Percentiles rank a stretch among this genome's conserved stretches.
Evolutionary conservation across 208 protist species (phyloP).

Genomic region (Endotrypanum monterogeii): DNA sequence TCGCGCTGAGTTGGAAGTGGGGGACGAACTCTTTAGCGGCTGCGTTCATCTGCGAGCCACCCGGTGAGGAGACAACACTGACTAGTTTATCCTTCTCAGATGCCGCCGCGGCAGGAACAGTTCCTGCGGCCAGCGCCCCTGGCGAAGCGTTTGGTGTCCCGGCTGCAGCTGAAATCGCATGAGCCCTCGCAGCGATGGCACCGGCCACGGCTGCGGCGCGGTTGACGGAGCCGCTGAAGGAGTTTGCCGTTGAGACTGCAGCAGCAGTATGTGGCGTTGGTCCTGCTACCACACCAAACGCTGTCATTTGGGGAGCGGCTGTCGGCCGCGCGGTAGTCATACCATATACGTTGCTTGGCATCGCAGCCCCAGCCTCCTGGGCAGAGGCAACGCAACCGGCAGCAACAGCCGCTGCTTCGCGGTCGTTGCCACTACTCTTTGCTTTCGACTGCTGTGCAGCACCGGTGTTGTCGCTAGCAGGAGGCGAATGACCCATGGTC

Average conservation of each 20-base stretch:
- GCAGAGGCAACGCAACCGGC: not conserved
- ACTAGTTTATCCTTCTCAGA: slow-evolving; percentile 1
- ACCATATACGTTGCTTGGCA: not conserved
- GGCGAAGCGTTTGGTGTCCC: slow-evolving; percentile 3
- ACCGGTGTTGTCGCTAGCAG: not conserved
- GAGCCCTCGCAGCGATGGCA: slow-evolving; percentile 23
- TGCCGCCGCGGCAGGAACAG: not conserved
- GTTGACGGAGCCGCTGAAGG: not conserved
- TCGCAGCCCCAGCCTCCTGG: not conserved
- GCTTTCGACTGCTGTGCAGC: not conserved
- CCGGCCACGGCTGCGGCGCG: slow-evolving; percentile 20
- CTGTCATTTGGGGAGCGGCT: not conserved
- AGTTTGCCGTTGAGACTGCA: not conserved
- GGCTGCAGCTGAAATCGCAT: slow-evolving; percentile 3
- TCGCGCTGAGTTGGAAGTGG: slow-evolving; percentile 42
- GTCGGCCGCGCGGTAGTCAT: not conserved
- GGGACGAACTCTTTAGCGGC: slow-evolving; percentile 78
- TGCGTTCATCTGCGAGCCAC: slow-evolving; percentile 69
- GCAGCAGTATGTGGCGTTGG: not conserved
- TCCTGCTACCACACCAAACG: not conserved
- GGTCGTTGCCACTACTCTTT: not conserved
- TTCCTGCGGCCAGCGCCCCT: not conserved
- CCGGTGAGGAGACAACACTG: slow-evolving; percentile 21
- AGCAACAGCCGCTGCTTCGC: not conserved
- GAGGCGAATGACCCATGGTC: slow-evolving; percentile 4